phyloP scores from a whole-genome alignment of 2,329 filamentous ascomycete species.

The Fusarium agapanthi region DNA sequence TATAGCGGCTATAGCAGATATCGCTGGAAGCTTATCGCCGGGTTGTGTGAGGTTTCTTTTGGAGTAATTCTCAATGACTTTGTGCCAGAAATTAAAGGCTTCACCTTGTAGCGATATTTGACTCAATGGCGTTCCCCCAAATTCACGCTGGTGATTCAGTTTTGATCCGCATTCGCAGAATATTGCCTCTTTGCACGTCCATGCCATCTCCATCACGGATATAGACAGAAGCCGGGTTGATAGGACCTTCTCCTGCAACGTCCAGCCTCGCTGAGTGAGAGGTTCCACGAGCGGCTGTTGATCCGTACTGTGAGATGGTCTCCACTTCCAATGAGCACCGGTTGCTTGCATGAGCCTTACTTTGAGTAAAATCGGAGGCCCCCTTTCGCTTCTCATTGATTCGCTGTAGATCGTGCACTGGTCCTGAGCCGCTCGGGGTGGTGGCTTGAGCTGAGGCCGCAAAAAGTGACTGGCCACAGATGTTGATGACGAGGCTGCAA shows the following conservation, averaged over 20 bases:
- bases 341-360: slow-evolving; percentile 16
- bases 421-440: neutral
- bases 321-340: slow-evolving; percentile 32
- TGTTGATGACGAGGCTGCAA: slow-evolving; percentile 28
- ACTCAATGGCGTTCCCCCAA: slow-evolving; percentile 26
- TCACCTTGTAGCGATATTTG: slow-evolving; percentile 19
- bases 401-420: neutral
- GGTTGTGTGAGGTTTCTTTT: slow-evolving; percentile 31
- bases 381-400: neutral
- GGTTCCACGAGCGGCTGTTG: slow-evolving; percentile 18
- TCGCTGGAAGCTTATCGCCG: slow-evolving; percentile 42
- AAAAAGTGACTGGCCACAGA: slow-evolving; percentile 18
- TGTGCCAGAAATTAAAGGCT: slow-evolving; percentile 42
- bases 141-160: slow-evolving; percentile 36
- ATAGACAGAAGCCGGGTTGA: slow-evolving; percentile 25
- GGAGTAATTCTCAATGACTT: slow-evolving; percentile 43
- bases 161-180: slow-evolving; percentile 39
- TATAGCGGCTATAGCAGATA: slow-evolving; percentile 42
- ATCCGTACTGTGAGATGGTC: neutral
- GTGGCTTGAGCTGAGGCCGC: neutral
- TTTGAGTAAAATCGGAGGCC: slow-evolving; percentile 1
- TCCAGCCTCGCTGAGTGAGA: slow-evolving; percentile 24
- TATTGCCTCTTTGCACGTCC: slow-evolving; percentile 28
- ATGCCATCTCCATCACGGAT: slow-evolving; percentile 25
- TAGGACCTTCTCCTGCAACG: slow-evolving; percentile 30